Evolutionary conservation across 352 stramenopile species (phyloP).

Genomic region (Phytopythium sindhum): DNA sequence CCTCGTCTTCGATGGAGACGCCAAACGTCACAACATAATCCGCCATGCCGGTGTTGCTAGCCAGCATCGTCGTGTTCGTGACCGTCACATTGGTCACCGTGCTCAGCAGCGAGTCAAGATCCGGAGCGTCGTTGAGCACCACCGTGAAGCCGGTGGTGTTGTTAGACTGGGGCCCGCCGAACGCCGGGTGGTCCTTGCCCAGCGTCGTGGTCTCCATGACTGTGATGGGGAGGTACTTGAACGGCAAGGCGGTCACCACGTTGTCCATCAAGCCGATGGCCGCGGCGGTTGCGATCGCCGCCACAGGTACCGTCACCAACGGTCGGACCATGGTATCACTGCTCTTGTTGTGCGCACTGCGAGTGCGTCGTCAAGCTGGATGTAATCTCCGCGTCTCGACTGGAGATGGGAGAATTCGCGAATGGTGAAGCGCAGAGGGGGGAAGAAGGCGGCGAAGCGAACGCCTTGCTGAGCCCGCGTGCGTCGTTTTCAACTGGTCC

Average conservation of each 20-base stretch:
- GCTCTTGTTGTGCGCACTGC: neutral
- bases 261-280: slow-evolving; percentile 6
- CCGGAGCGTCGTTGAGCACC: neutral
- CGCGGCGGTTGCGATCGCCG: neutral
- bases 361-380: slow-evolving; percentile 1
- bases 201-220: slow-evolving; percentile 18
- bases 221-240: slow-evolving; percentile 31
- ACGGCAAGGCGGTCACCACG: slow-evolving; percentile 10
- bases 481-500: neutral
- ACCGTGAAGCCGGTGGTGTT: slow-evolving; percentile 3
- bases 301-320: neutral
- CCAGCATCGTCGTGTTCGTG: slow-evolving; percentile 16
- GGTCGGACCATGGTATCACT: slow-evolving; percentile 1
- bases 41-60: slow-evolving; percentile 7
- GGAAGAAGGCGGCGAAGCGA: neutral
- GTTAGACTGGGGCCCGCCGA: slow-evolving; percentile 12
- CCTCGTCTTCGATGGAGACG: neutral
- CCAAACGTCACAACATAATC: neutral
- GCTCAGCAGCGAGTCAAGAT: slow-evolving; percentile 6
- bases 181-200: slow-evolving; percentile 37
- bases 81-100: slow-evolving; percentile 18
- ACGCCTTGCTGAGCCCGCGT: neutral
- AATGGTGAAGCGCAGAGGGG: neutral
- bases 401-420: neutral
- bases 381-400: neutral